Base-by-base conservation (phyloP, 192 early-diverging fungal species). In the Kappamyces sp. region DNA sequence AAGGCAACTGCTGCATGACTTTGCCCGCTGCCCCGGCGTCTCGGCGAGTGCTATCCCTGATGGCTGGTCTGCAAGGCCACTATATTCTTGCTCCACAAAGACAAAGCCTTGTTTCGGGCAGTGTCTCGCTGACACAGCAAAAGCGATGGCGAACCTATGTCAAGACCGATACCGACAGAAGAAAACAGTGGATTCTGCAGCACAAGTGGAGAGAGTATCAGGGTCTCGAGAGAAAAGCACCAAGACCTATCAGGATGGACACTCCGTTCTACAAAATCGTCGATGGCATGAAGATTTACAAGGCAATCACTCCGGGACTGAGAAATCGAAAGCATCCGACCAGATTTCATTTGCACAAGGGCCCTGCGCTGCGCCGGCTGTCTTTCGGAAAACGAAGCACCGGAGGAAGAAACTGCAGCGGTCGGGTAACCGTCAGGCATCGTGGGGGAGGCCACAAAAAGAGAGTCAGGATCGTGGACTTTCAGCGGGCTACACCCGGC, bases 381-480 rank as follows among this genome's bases (percentile, higher is more conserved):
- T 89, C 89, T 1, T 66, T 87, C 47, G 87, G 88, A 33, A 95
- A 93, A 78, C 77, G 87, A 36, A 74, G 78, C 35, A 86, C 79
- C 1, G 90, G 90, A 32, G 95, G 95, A 4, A 79, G 95, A 49
- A 93, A 91, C 78, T 84, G 87, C 68, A 86, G 83, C 5, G 95
- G 95, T 8, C 74, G 78, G 32, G 91, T 98, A 65, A 95, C 91
- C 8, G 85, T 91, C 37, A 85, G 91, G 9, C 90, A 93, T 64
- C 87, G 90, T 43, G 95, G 95, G 37, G 95, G 93, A 34, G 95
- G 95, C 29, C 88, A 89, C 66, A 91, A 92, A 67, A 80, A 87
- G 42, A 83, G 90, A 43, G 81, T 94, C 62, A 81, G 93, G 48
- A 66, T 86, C 33, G 78, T 98, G 7, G 95, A 98, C 61, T 98